Base-by-base conservation (phyloP, 140 eudicot genomes). In the Cichorium intybus region DNA sequence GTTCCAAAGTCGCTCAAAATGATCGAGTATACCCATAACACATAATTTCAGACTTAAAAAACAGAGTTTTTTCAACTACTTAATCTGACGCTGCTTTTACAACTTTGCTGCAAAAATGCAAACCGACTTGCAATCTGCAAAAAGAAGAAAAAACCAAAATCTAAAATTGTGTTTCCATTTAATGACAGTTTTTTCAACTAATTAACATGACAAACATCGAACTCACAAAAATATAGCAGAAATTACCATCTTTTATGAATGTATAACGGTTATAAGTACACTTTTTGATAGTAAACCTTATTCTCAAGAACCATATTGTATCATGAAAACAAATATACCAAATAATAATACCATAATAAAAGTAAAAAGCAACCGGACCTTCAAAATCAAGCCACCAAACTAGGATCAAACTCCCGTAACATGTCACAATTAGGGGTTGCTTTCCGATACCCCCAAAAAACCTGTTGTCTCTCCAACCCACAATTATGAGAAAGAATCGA, bases 391-490 rank as follows among this genome's bases (percentile, higher is more conserved):
- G 60, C 43, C 35, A 73, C 76, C 85, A 75, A 60, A 70, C 74
- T 65, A 34, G 80, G 63, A 34, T 79, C 81, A 69, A 79, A 81
- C 56, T 74, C 71, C 80, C 52, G 79, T 69, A 87, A 64, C 53
- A 71, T 74, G 49, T 88, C 96, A 68, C 96, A 88, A 60, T 77
- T 58, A 33, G 96, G 96, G 11, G 84, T 79, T 20, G 56, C 52
- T 23, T 67, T 77, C 8, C 67, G 76, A 62, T 70, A 70, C 21
- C 95, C 89, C 90, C 90, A 88, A 2, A 71, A 78, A 67, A 77
- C 74, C 27, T 77, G 85, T 60, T 88, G 95, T 26, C 57, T 28
- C 64, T 88, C 96, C 29, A 78, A 15, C 63, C 86, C 70, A 33
- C 96, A 88, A 57, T 85, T 79, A 29, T 83, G 84, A 24, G 77